Percentiles rank a stretch among this genome's conserved stretches.
Conservation (phyloP, 2,329 filamentous ascomycete species). For the Coniella vitis region DNA sequence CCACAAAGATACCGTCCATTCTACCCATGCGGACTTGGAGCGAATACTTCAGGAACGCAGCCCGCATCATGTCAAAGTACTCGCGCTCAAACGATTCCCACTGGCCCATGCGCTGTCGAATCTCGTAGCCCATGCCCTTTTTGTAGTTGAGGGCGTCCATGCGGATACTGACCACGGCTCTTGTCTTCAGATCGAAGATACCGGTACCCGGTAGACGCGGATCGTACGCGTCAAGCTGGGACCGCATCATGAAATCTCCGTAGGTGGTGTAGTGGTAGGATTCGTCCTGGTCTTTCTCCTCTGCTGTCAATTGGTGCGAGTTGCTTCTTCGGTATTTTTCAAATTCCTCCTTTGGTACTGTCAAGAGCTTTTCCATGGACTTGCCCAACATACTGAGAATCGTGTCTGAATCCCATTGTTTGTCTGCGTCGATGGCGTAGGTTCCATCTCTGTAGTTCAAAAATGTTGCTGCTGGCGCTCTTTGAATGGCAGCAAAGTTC, state of each 20-base stretch:
- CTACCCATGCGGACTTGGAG: conserved; percentile 93
- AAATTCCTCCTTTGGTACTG: conserved; percentile 72
- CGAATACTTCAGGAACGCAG: conserved; percentile 94
- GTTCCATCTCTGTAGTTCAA: conserved; percentile 74
- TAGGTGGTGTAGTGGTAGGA: conserved; percentile 82
- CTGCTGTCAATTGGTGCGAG: conserved; percentile 62
- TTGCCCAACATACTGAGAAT: conserved; percentile 88
- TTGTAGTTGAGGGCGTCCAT: conserved; percentile 74
- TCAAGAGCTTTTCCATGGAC: conserved; percentile 93
- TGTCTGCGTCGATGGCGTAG: conserved; percentile 95
- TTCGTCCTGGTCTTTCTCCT: conserved; percentile 66
- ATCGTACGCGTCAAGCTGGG: conserved; percentile 88
- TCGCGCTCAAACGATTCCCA: conserved; percentile 94
- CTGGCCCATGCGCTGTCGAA: conserved; percentile 64
- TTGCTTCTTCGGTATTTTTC: conserved; percentile 72
- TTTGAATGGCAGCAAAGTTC: conserved; percentile 65
- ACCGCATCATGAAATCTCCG: conserved; percentile 87
- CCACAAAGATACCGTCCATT: conserved; percentile 98
- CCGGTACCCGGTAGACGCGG: conserved; percentile 79
- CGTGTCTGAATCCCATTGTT: conserved; percentile 78
- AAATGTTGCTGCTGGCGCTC: conserved; percentile 73
- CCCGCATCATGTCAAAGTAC: conserved; percentile 92
- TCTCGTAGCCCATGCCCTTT: conserved; percentile 78
- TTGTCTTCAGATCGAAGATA: conserved; percentile 94
- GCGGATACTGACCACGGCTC: conserved; percentile 83